phyloP scores from a whole-genome alignment of 257 asterid genomes.

The Rehmannia glutinosa region DNA sequence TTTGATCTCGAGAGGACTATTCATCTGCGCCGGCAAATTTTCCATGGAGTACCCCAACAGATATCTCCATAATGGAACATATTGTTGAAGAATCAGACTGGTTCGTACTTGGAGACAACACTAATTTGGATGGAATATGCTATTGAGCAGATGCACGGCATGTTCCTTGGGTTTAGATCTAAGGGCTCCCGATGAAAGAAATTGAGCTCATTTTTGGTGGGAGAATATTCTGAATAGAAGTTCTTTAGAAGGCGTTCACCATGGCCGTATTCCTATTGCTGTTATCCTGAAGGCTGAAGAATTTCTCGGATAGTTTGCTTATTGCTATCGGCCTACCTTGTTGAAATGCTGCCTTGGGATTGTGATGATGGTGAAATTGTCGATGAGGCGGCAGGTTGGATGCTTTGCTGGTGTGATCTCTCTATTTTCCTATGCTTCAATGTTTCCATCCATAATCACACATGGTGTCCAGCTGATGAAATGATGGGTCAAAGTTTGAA shows the following conservation, averaged over 20 bases:
- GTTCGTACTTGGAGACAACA: slow-evolving; percentile 16
- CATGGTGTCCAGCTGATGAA: too few relatives aligned
- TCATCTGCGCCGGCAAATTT: slow-evolving; percentile 10
- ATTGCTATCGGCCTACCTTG: too few relatives aligned
- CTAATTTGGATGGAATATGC: slow-evolving; percentile 8
- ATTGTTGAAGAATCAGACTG: slow-evolving; percentile 13
- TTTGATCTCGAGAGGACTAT: slow-evolving; percentile 40
- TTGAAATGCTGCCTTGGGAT: slow-evolving; percentile 9
- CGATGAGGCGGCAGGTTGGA: too few relatives aligned
- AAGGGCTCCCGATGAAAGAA: slow-evolving; percentile 24
- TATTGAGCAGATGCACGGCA: not conserved
- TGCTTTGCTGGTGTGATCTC: too few relatives aligned
- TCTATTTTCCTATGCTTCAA: too few relatives aligned
- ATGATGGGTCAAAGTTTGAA: slow-evolving; percentile 1
- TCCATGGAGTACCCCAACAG: slow-evolving; percentile 23
- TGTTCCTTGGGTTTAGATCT: slow-evolving; percentile 7
- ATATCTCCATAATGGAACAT: slow-evolving; percentile 21
- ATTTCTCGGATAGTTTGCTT: too few relatives aligned
- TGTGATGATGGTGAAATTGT: too few relatives aligned
- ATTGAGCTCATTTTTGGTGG: too few relatives aligned
- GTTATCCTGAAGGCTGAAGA: too few relatives aligned
- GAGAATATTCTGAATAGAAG: not conserved
- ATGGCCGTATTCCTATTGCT: too few relatives aligned
- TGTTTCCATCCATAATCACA: too few relatives aligned
- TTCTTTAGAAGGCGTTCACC: too few relatives aligned